Conservation (phyloP, 1,139 yeast genomes). For the Yamadazyma dushanensis region DNA sequence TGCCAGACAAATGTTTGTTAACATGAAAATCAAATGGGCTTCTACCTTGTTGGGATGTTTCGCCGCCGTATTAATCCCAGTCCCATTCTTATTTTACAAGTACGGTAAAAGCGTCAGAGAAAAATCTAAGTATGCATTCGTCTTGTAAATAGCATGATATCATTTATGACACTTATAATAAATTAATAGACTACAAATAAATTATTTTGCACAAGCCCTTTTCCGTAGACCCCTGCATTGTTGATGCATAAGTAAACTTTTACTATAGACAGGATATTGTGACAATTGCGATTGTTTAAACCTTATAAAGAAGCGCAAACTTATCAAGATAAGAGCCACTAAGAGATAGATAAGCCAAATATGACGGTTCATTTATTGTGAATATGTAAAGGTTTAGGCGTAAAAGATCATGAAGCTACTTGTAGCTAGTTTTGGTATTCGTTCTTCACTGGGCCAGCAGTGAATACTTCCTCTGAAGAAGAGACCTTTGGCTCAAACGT, state of each 20-base stretch:
- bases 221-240: no score
- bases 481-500: constrained; percentile 41
- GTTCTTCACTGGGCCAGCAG: constrained; percentile 49
- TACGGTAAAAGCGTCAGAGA: constrained; percentile 65
- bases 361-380: constrained; percentile 2
- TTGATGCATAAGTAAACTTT: no score
- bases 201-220: no score
- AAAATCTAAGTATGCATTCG: constrained; percentile 64
- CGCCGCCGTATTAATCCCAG: constrained; percentile 62
- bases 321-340: no score
- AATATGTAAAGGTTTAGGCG: no score
- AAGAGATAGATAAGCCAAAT: no score
- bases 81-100: constrained; percentile 69
- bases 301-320: no score
- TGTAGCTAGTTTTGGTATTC: constrained; percentile 12
- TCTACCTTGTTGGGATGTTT: constrained; percentile 74
- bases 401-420: background rate
- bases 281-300: no score
- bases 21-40: constrained; percentile 82
- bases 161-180: background rate
- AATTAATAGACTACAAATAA: no score
- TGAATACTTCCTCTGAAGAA: constrained; percentile 43
- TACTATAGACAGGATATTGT: no score
- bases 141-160: constrained; percentile 5
- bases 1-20: constrained; percentile 67